Percentiles rank a stretch among this genome's conserved stretches.
Evolutionary conservation across 352 stramenopile genomes (phyloP).

Genomic region (Phytophthora cactorum): DNA sequence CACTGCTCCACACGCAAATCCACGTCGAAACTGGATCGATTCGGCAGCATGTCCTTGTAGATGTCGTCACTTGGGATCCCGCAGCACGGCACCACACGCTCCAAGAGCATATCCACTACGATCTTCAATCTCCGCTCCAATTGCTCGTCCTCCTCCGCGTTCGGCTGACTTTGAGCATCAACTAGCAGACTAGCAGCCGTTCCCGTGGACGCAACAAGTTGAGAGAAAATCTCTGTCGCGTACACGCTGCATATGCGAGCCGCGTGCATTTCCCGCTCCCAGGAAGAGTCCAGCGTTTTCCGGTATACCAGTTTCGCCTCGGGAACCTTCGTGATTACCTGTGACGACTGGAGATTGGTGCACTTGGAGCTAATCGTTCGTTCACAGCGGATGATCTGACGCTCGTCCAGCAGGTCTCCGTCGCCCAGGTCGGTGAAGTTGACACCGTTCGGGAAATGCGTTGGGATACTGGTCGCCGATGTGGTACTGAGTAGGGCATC

Average conservation of each 20-base stretch:
- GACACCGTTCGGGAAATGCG: slow-evolving; percentile 62
- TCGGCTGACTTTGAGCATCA: slow-evolving; percentile 8
- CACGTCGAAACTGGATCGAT: slow-evolving; percentile 84
- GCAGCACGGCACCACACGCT: slow-evolving; percentile 79
- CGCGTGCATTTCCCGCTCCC: slow-evolving; percentile 72
- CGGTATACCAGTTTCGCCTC: slow-evolving; percentile 65
- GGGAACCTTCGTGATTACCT: slow-evolving; percentile 70
- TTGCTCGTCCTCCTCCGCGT: slow-evolving; percentile 36
- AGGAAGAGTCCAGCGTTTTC: slow-evolving; percentile 76
- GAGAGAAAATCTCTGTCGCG: slow-evolving; percentile 56
- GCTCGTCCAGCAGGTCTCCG: slow-evolving; percentile 25
- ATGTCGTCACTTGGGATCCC: slow-evolving; percentile 76
- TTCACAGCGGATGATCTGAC: slow-evolving; percentile 68
- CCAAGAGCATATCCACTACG: slow-evolving; percentile 74
- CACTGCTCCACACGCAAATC: slow-evolving; percentile 85
- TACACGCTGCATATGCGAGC: slow-evolving; percentile 64
- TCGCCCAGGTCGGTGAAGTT: slow-evolving; percentile 36
- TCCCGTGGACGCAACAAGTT: slow-evolving; percentile 44
- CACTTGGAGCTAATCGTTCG: slow-evolving; percentile 86
- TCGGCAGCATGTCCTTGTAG: slow-evolving; percentile 86
- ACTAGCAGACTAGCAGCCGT: slow-evolving; percentile 20
- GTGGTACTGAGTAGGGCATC: slow-evolving; percentile 67
- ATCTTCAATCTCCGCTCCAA: slow-evolving; percentile 60
- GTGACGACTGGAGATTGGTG: slow-evolving; percentile 78
- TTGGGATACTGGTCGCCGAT: slow-evolving; percentile 73